Evolutionary conservation across 2,329 filamentous ascomycete species (phyloP).

Genomic region (Ceratocystis cubensis): DNA sequence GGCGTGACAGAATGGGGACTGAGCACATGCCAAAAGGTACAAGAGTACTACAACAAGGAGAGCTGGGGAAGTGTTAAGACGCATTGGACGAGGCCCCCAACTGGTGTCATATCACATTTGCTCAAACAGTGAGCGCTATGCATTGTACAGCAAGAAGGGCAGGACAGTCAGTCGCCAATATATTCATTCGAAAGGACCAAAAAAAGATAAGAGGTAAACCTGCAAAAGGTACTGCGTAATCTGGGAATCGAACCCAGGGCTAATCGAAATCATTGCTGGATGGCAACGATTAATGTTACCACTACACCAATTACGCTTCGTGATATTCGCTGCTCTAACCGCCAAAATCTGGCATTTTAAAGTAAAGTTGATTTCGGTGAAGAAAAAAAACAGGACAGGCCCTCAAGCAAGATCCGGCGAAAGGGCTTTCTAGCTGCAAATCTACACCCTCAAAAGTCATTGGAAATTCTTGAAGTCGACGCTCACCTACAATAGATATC

Average conservation of each 20-base stretch:
- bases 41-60: conserved; percentile 62
- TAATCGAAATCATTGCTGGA: conserved; percentile 10
- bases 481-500: too few relatives aligned
- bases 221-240: not conserved
- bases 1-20: conserved; percentile 60
- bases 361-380: not conserved
- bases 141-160: too few relatives aligned
- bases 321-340: not conserved
- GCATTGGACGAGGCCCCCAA: conserved; percentile 42
- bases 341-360: not conserved
- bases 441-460: too few relatives aligned
- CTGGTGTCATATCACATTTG: conserved; percentile 13
- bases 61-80: conserved; percentile 62
- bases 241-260: conserved; percentile 10
- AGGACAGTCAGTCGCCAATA: too few relatives aligned
- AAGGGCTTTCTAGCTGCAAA: too few relatives aligned
- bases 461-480: too few relatives aligned
- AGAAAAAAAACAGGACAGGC: too few relatives aligned
- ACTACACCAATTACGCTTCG: conserved; percentile 7
- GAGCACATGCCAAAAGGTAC: conserved; percentile 44
- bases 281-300: conserved; percentile 12
- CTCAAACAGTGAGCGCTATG: not conserved
- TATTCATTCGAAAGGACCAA: not conserved
- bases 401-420: too few relatives aligned
- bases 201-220: not conserved